These are phyloP conservation scores for Aspergillus sojae DNA, from an alignment of 2,329 filamentous ascomycete genomes.

Conservation along the genomic window DNA sequence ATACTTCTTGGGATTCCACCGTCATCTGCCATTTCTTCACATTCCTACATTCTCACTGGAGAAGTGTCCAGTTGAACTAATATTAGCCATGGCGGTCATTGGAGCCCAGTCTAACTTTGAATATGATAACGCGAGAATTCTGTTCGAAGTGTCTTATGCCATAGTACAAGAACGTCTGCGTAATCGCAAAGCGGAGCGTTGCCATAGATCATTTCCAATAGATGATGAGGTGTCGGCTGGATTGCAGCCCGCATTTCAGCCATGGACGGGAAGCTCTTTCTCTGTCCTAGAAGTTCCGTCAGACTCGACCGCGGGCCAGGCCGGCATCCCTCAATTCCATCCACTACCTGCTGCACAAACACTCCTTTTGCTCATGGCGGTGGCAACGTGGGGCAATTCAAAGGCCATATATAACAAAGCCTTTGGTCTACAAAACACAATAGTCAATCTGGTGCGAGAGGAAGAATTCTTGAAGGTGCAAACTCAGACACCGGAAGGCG, in stretches of 20 bases:
- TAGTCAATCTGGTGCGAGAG: background rate
- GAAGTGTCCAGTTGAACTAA: no score
- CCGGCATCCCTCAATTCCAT: background rate
- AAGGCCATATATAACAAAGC: slow-evolving; percentile 4
- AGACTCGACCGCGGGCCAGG: no score
- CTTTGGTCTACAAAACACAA: background rate
- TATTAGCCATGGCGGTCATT: slow-evolving; percentile 29
- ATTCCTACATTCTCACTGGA: slow-evolving; percentile 59
- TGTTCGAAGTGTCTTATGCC: slow-evolving; percentile 7
- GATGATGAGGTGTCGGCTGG: no score
- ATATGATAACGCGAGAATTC: slow-evolving; percentile 9
- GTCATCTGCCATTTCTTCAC: slow-evolving; percentile 64
- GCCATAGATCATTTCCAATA: no score
- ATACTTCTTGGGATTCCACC: slow-evolving; percentile 66
- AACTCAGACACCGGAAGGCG: background rate
- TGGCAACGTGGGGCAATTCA: slow-evolving; percentile 12
- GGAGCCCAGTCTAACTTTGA: slow-evolving; percentile 51
- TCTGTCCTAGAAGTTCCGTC: no score
- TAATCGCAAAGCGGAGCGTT: background rate
- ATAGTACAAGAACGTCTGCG: background rate
- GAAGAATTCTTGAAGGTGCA: background rate
- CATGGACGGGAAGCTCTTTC: background rate
- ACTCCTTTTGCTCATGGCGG: slow-evolving; percentile 18
- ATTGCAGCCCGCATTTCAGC: background rate
- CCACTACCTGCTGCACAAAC: slow-evolving; percentile 14